These are phyloP conservation scores for Colletotrichum zoysiae DNA, from an alignment of 2,329 filamentous ascomycete species.

Conservation along the genomic window DNA sequence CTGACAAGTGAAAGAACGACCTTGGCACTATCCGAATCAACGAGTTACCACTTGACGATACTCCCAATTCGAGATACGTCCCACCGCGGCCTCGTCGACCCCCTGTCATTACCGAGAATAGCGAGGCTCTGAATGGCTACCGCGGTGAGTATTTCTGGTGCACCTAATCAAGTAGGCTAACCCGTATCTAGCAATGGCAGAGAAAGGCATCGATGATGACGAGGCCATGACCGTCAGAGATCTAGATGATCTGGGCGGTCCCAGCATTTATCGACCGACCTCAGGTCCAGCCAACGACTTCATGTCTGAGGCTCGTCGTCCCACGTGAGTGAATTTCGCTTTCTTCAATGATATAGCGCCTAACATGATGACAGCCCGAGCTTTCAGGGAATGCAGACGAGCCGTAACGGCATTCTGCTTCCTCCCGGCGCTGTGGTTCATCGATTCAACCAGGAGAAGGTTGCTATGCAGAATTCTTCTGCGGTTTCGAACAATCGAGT, in stretches of 20 bases:
- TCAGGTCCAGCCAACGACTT: not conserved
- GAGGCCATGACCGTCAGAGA: conserved; percentile 47
- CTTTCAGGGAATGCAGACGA: conserved; percentile 19
- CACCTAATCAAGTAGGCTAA: not conserved
- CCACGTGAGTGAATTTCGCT: conserved; percentile 2
- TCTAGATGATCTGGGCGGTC: conserved; percentile 44
- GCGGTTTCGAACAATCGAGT: too few species aligned
- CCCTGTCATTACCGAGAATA: not conserved
- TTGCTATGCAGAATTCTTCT: not conserved
- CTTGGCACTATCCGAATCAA: conserved; percentile 47
- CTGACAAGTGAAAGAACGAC: conserved; percentile 46
- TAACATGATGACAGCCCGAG: not conserved
- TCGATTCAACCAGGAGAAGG: not conserved
- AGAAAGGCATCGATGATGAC: conserved; percentile 48
- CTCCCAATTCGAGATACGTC: not conserved
- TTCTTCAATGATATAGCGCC: not conserved
- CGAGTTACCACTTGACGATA: conserved; percentile 45
- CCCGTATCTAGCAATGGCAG: conserved; percentile 42
- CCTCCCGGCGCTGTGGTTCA: conserved; percentile 13
- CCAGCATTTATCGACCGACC: conserved; percentile 6
- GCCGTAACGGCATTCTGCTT: conserved; percentile 23
- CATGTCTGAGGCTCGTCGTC: not conserved
- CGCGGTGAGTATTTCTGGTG: conserved; percentile 11
- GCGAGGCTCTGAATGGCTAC: conserved; percentile 26
- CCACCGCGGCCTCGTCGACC: conserved; percentile 14